These are phyloP conservation scores for Leersia perrieri DNA, from an alignment of 176 grass and related monocot species.

Conservation along the genomic window DNA sequence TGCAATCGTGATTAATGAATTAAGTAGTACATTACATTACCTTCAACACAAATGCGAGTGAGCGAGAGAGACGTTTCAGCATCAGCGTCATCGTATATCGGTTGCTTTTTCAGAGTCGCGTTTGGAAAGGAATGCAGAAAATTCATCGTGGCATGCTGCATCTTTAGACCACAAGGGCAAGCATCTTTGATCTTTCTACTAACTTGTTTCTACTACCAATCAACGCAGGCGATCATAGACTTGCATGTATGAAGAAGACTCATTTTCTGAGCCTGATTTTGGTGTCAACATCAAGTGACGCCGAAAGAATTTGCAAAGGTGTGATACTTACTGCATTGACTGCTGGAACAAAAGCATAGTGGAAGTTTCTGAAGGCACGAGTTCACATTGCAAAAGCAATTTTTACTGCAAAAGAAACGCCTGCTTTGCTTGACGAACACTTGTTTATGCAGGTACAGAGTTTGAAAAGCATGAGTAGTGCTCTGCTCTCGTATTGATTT, in stretches of 20 bases:
- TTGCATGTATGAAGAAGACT: neutral
- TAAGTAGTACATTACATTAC: too few relatives aligned
- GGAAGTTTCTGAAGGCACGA: neutral
- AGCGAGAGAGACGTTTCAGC: too few relatives aligned
- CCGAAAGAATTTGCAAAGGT: neutral
- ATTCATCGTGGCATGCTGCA: neutral
- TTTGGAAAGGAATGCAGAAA: neutral
- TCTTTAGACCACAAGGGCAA: neutral
- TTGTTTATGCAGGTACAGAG: neutral
- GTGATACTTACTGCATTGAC: neutral
- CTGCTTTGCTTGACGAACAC: neutral
- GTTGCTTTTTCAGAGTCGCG: neutral
- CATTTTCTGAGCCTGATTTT: neutral
- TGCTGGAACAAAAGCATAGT: neutral
- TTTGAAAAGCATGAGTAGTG: neutral
- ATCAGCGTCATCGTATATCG: too few relatives aligned
- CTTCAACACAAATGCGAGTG: too few relatives aligned
- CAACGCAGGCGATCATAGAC: neutral
- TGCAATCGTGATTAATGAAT: too few relatives aligned
- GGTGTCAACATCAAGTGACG: neutral
- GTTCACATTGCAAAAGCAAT: neutral
- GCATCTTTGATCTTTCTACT: slow-evolving; percentile 12
- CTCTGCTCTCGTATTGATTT: neutral
- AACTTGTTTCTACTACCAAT: neutral
- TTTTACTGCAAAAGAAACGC: neutral